Conservation (phyloP, 768 basidiomycete species). For the Paxillus rubicundulus region DNA sequence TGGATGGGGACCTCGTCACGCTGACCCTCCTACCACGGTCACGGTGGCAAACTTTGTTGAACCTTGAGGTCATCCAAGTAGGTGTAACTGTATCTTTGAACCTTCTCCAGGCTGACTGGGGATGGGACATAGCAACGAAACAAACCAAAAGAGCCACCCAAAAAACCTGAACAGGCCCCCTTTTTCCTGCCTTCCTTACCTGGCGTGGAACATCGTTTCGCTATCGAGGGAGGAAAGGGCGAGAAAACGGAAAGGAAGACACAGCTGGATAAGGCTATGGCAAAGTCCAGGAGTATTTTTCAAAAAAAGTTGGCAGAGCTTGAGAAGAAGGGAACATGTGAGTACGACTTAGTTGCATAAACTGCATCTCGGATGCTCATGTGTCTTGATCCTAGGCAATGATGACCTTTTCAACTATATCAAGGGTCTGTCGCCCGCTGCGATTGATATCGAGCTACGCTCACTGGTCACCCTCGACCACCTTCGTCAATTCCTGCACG, state of each 20-base stretch:
- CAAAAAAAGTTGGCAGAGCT: slow-evolving; percentile 59
- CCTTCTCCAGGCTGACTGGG: neutral
- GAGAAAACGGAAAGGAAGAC: slow-evolving; percentile 41
- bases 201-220: slow-evolving; percentile 84
- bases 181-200: slow-evolving; percentile 95
- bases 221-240: slow-evolving; percentile 43
- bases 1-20: slow-evolving; percentile 90
- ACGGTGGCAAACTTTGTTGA: slow-evolving; percentile 95
- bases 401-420: slow-evolving; percentile 80
- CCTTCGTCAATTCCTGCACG: slow-evolving; percentile 67
- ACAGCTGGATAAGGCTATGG: slow-evolving; percentile 51
- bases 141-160: slow-evolving; percentile 94
- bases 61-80: slow-evolving; percentile 91
- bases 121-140: slow-evolving; percentile 70
- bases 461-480: slow-evolving; percentile 65
- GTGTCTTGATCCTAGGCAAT: slow-evolving; percentile 43
- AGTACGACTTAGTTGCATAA: slow-evolving; percentile 30
- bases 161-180: slow-evolving; percentile 91
- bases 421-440: slow-evolving; percentile 86
- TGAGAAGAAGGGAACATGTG: slow-evolving; percentile 63
- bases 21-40: slow-evolving; percentile 88
- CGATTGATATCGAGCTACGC: slow-evolving; percentile 87
- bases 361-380: slow-evolving; percentile 6
- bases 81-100: slow-evolving; percentile 15
- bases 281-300: slow-evolving; percentile 65